Percentiles rank a stretch among this genome's conserved stretches.
phyloP scores from a whole-genome alignment of 768 basidiomycete species.

The Podaxis sp. region DNA sequence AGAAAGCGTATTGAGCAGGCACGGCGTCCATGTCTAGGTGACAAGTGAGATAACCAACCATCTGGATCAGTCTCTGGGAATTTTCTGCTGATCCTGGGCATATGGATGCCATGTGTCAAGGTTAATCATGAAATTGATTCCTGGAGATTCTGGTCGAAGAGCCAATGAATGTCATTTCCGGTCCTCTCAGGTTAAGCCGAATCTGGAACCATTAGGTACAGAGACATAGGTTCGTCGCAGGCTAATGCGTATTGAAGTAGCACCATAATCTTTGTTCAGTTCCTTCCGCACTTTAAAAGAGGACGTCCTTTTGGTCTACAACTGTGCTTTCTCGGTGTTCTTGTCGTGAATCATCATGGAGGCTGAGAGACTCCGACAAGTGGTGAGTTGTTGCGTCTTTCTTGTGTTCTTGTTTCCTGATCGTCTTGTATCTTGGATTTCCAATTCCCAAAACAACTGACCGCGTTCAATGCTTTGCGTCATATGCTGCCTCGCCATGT shows the following conservation, averaged over 20 bases:
- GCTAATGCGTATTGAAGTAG: not conserved
- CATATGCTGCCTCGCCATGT: not conserved
- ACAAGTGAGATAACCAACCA: not conserved
- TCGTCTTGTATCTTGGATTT: not conserved
- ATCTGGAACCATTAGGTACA: conserved; percentile 7
- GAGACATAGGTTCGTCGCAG: conserved; percentile 4
- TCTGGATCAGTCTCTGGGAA: not conserved
- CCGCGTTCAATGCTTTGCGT: not conserved
- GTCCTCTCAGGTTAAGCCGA: not conserved
- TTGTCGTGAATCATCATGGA: not conserved
- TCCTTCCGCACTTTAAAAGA: not conserved
- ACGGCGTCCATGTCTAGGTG: not conserved
- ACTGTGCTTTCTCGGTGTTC: not conserved
- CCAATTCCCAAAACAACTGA: not conserved
- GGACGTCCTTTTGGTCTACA: not conserved
- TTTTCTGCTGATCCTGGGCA: not conserved
- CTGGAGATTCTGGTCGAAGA: not conserved
- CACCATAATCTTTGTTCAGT: not conserved
- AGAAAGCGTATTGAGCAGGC: not conserved
- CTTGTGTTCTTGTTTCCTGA: not conserved
- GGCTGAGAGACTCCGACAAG: conserved; percentile 1
- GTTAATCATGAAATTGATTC: not conserved
- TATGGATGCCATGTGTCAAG: not conserved
- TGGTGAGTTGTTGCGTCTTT: not conserved
- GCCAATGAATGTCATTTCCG: not conserved